These are phyloP conservation scores for Podila epigama DNA, from an alignment of 192 early-diverging fungal species.

Conservation along the genomic window DNA sequence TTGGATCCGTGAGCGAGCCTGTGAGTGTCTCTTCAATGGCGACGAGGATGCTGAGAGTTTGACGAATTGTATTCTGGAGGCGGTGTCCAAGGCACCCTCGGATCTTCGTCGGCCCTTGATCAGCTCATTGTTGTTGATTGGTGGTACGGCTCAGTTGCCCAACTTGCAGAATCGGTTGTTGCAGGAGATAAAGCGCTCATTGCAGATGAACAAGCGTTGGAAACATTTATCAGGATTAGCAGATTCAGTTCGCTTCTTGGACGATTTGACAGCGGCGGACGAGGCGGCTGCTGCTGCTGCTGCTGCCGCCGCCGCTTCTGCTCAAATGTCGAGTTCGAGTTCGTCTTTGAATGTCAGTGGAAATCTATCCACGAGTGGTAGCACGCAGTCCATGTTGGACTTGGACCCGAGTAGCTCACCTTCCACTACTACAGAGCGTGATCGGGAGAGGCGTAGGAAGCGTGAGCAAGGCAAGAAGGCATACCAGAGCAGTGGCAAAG, in stretches of 20 bases:
- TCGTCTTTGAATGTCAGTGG: background rate
- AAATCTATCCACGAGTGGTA: background rate
- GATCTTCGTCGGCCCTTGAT: constrained; percentile 77
- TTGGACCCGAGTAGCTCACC: background rate
- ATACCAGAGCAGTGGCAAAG: constrained; percentile 55
- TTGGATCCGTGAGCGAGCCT: constrained; percentile 85
- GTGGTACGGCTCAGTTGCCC: constrained; percentile 80
- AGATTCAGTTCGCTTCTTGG: constrained; percentile 62
- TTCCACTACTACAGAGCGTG: background rate
- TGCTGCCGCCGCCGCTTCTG: constrained; percentile 1
- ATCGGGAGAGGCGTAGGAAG: constrained; percentile 30
- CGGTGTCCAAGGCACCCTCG: constrained; percentile 59
- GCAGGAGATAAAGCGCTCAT: constrained; percentile 62
- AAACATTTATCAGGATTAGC: constrained; percentile 53
- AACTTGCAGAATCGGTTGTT: constrained; percentile 69
- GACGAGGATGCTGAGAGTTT: constrained; percentile 73
- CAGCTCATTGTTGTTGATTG: constrained; percentile 72
- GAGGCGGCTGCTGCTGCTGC: constrained; percentile 20
- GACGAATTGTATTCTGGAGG: constrained; percentile 27
- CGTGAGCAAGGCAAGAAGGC: constrained; percentile 27
- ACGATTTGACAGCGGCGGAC: constrained; percentile 45
- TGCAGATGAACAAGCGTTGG: constrained; percentile 61
- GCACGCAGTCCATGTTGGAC: constrained; percentile 21
- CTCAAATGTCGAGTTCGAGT: background rate
- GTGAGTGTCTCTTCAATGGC: constrained; percentile 82